Base-by-base conservation (phyloP, 129 eudicot genomes). In the Calendula officinalis region DNA sequence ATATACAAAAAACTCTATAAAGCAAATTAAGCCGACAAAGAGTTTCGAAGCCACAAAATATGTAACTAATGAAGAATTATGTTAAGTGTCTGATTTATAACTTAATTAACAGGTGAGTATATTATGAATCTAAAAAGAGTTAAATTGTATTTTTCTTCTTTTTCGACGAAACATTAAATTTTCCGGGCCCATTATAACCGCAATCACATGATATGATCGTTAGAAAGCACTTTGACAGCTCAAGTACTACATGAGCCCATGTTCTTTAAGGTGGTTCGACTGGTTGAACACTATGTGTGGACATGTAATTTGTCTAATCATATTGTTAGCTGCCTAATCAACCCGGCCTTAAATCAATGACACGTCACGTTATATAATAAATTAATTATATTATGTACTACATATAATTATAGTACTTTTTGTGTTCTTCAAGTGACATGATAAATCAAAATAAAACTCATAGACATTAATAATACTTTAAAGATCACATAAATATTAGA, bases 161-260 rank as follows among this genome's bases (percentile, higher is more conserved):
- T 22, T 22, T 22, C 30, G 30, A 22, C 30, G 11, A 59, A 52
- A 6, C 52, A 11, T 1, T 58, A 5, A 60, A 36, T 9, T 8
- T 43, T 43, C 35, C 9, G 38, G 22, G 64, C 33, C 60, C 44
- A 43, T 36, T 6, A 30, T 15, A 65, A 36, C 27, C 5, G 6
- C 43, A 17, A 64, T 46, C 32, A 56, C 60, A 6, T 69, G 22
- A 34, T 46, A 27, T n/a, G 42, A 56, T 9, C 15, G 57, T 45
- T 33, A 62, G 54, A 43, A 53, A 13, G 33, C 76, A 71, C 56
- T 46, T 64, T 64, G 78, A 73, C 78, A 73, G 53, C 78, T 46
- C 66, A 64, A 41, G 64, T 8, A 51, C 78, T 64, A 73, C 58
- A 43, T 65, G 72, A 48, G 65, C 72, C 78, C 67, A 73, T 37